Evolutionary conservation across 2,329 filamentous ascomycete species (phyloP).

Genomic region (Talaromyces sp.): DNA sequence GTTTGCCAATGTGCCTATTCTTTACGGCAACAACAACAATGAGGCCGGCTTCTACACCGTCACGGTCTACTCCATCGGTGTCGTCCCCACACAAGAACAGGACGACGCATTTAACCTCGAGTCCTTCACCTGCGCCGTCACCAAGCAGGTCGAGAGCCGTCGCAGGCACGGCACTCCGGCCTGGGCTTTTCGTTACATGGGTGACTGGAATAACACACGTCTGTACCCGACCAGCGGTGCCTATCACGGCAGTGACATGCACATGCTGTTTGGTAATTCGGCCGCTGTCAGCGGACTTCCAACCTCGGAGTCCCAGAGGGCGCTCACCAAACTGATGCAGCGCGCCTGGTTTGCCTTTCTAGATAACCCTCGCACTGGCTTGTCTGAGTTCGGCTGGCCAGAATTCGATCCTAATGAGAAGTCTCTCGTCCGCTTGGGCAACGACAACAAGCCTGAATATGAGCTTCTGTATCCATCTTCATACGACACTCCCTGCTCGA

Average conservation of each 20-base stretch:
- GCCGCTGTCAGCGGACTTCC: slow-evolving; percentile 37
- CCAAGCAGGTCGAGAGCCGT: slow-evolving; percentile 36
- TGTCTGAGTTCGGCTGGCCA: slow-evolving; percentile 38
- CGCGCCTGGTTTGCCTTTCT: slow-evolving; percentile 41
- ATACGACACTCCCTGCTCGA: not conserved
- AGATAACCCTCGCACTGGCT: slow-evolving; percentile 32
- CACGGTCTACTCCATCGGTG: slow-evolving; percentile 36
- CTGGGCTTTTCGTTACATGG: slow-evolving; percentile 48
- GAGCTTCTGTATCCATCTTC: slow-evolving; percentile 5
- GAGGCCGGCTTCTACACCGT: slow-evolving; percentile 35
- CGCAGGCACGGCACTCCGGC: slow-evolving; percentile 31
- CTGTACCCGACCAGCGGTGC: slow-evolving; percentile 45
- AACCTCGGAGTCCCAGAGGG: slow-evolving; percentile 25
- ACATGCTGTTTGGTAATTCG: slow-evolving; percentile 45
- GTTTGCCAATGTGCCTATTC: slow-evolving; percentile 1
- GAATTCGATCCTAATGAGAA: slow-evolving; percentile 23
- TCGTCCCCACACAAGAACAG: slow-evolving; percentile 36
- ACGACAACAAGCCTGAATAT: slow-evolving; percentile 15
- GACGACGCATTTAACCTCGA: slow-evolving; percentile 40
- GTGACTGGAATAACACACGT: slow-evolving; percentile 47
- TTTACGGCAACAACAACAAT: slow-evolving; percentile 10
- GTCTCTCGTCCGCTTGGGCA: slow-evolving; percentile 24
- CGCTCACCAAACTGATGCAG: slow-evolving; percentile 36
- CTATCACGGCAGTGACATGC: slow-evolving; percentile 47
- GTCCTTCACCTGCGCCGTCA: slow-evolving; percentile 45